phyloP scores from a whole-genome alignment of 495 filamentous ascomycete genomes.

The Pyrenula massariospora region DNA sequence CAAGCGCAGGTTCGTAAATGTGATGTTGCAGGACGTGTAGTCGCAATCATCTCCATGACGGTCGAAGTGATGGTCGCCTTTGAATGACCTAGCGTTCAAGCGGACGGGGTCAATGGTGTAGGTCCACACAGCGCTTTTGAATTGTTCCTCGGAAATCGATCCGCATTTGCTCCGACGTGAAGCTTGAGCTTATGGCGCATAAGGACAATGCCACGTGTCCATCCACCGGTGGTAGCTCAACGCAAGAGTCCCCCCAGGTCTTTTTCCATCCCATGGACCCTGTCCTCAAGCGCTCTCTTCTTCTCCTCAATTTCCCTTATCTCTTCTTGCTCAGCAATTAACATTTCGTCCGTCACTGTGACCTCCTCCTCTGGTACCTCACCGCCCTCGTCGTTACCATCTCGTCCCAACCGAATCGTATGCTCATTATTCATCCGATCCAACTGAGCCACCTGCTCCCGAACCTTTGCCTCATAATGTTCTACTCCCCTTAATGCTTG shows the following conservation, averaged over 20 bases:
- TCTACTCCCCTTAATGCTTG: constrained; percentile 62
- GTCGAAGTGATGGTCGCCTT: too few species aligned
- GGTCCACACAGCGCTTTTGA: too few species aligned
- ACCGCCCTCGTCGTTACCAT: constrained; percentile 23
- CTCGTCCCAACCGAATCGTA: constrained; percentile 8
- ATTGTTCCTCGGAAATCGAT: too few species aligned
- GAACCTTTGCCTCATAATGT: constrained; percentile 69
- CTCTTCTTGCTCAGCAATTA: constrained; percentile 66
- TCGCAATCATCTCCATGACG: too few species aligned
- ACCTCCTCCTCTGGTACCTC: constrained; percentile 23
- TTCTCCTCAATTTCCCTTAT: constrained; percentile 64
- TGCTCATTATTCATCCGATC: constrained; percentile 49
- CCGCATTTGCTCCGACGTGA: too few species aligned
- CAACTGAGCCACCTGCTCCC: constrained; percentile 62
- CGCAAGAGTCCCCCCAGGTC: constrained; percentile 59
- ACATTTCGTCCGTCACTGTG: constrained; percentile 60
- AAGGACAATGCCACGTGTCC: too few species aligned
- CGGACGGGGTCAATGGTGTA: too few species aligned
- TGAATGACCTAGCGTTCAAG: too few species aligned
- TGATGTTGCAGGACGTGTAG: too few species aligned
- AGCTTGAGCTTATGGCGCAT: too few species aligned
- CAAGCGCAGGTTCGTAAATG: too few species aligned
- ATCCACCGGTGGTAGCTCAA: constrained; percentile 27
- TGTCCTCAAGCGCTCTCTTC: constrained; percentile 64
- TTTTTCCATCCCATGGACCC: constrained; percentile 67